Evolutionary conservation across 163 green algal genomes (phyloP), one percentile per base, ranked within the genome.

Genomic region (Coccomyxa subellipsoidea): DNA sequence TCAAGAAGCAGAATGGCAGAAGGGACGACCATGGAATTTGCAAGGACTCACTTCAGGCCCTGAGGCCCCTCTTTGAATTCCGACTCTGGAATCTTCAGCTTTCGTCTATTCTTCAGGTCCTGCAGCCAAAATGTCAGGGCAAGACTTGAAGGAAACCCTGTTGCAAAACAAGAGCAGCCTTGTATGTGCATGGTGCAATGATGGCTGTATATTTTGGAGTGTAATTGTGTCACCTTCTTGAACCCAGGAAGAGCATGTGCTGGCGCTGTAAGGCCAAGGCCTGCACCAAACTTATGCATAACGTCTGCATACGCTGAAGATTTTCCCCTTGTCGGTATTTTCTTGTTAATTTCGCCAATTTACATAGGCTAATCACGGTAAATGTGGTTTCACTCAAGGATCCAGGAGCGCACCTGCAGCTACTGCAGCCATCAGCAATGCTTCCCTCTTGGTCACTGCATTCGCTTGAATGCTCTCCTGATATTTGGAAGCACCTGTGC

Each of bases 41-140:
- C n/a, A n/a, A n/a, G n/a, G n/a, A 66, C 85, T 79, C 72, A 93
- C 87, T 92, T 95, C 29, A 96, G 83, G 0, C 92, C 92, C 35
- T 94, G 47, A 8, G 86, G 89, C 0, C 91, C 92, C 0, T 93
- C 87, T 18, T 69, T 92, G 84, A 85, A 96, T 23, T 89, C 87
- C 25, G 72, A 71, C 80, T 90, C 84, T 1, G 86, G 87, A 29
- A 94, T 88, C 77, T 92, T 94, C 18, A 84, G 69, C 35, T 84
- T 80, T 32, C 91, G 83, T 25, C 78, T 85, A 38, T 81, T 88
- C 25, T 69, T 90, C 69, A 92, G 38, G 78, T 92, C 88, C 81
- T 91, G 81, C 72, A 54, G 37, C 10, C 36, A 53, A 4, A 39
- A n/a, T n/a, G n/a, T n/a, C n/a, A n/a, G n/a, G n/a, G n/a, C n/a